These are phyloP conservation scores for Sclerotinia trifoliorum DNA, from an alignment of 2,329 filamentous ascomycete species.

Conservation along the genomic window DNA sequence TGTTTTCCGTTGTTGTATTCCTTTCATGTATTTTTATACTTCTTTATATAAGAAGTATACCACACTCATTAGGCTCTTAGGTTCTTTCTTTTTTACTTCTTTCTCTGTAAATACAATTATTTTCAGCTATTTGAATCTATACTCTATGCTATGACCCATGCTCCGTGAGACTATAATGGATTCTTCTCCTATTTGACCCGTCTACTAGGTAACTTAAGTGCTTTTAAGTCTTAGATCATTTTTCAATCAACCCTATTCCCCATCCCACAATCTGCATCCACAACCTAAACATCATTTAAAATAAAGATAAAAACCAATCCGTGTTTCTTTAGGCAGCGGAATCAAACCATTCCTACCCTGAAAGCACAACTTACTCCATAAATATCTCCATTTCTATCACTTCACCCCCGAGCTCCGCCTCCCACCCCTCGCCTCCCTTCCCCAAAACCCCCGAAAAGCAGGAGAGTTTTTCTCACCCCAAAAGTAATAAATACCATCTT, in stretches of 20 bases:
- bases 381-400: too few relatives aligned
- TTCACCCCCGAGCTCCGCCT: too few relatives aligned
- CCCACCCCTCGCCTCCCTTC: too few relatives aligned
- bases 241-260: neutral
- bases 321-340: too few relatives aligned
- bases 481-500: too few relatives aligned
- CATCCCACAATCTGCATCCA: neutral
- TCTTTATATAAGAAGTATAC: neutral
- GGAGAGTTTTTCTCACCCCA: too few relatives aligned
- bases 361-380: too few relatives aligned
- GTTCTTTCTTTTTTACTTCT: neutral
- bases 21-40: neutral
- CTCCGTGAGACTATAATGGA: neutral
- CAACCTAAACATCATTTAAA: neutral
- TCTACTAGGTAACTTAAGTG: neutral
- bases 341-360: too few relatives aligned
- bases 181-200: neutral
- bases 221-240: neutral
- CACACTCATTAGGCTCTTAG: neutral
- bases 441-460: too few relatives aligned
- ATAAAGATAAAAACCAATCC: too few relatives aligned
- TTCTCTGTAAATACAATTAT: neutral
- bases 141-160: neutral
- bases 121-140: neutral
- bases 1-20: neutral